Conservation (phyloP, 164 flowering plant species). For the Buxus sempervirens region DNA sequence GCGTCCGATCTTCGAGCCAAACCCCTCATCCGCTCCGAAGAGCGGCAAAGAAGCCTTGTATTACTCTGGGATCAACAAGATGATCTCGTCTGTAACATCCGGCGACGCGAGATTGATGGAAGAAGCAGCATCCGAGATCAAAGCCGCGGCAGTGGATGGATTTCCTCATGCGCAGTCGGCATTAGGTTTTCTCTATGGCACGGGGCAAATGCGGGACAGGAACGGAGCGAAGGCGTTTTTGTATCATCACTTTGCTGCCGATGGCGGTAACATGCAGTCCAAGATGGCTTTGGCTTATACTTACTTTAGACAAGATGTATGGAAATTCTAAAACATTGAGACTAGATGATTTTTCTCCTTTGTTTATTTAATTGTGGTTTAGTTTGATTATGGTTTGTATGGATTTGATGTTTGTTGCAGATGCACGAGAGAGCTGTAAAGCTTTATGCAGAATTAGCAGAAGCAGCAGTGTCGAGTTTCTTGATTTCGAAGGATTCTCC, state of each 20-base stretch:
- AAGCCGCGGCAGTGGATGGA: constrained; percentile 44
- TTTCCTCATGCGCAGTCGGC: constrained; percentile 73
- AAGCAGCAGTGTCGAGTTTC: constrained; percentile 80
- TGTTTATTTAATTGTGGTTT: constrained; percentile 5
- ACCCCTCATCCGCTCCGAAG: background rate
- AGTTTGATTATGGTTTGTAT: constrained; percentile 5
- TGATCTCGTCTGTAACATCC: constrained; percentile 42
- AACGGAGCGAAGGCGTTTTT: constrained; percentile 58
- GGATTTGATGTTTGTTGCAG: constrained; percentile 32
- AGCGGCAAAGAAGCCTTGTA: constrained; percentile 32
- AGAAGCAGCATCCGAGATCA: constrained; percentile 66
- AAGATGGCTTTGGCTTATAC: constrained; percentile 88
- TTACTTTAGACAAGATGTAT: constrained; percentile 77
- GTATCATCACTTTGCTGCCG: constrained; percentile 77
- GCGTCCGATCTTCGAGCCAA: constrained; percentile 78
- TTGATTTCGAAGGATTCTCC: constrained; percentile 84
- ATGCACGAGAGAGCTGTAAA: constrained; percentile 82
- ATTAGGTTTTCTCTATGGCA: constrained; percentile 65
- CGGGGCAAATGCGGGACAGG: constrained; percentile 62
- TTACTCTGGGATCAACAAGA: constrained; percentile 47
- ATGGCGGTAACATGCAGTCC: constrained; percentile 76
- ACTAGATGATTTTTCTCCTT: background rate
- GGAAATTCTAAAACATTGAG: constrained; percentile 9
- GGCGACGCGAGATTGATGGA: constrained; percentile 56
- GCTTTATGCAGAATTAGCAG: constrained; percentile 87